Conservation (phyloP, 352 stramenopile species). For the Stephanocyclus meneghinianus region DNA sequence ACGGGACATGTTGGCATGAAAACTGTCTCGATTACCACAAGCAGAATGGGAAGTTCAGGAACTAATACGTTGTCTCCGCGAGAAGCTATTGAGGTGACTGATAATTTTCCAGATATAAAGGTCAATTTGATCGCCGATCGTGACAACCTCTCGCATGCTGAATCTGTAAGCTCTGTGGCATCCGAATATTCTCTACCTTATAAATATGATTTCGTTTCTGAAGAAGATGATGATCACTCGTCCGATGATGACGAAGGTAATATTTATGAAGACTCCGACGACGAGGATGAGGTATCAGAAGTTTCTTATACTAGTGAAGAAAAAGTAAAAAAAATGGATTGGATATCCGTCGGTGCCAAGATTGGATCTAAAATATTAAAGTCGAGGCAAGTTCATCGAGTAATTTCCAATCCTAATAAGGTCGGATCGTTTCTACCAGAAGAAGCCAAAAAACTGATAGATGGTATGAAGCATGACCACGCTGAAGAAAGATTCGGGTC, state of each 20-base stretch:
- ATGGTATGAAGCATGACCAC: conserved; percentile 26
- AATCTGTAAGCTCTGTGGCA: not conserved
- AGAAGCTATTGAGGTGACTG: conserved; percentile 37
- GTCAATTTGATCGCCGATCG: not conserved
- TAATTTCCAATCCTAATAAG: conserved; percentile 58
- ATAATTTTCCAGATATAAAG: conserved; percentile 33
- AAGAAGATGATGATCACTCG: conserved; percentile 9
- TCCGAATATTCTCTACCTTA: conserved; percentile 4
- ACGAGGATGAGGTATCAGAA: conserved; percentile 24
- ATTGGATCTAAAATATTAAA: conserved; percentile 77
- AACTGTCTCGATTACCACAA: conserved; percentile 17
- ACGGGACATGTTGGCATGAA: conserved; percentile 7
- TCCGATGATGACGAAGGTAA: conserved; percentile 8
- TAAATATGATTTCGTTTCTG: conserved; percentile 11
- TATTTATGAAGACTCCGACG: not conserved
- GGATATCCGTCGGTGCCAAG: conserved; percentile 74
- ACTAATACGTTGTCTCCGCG: conserved; percentile 10
- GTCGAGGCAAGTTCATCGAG: conserved; percentile 62
- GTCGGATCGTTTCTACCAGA: conserved; percentile 55
- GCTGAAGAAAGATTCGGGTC: conserved; percentile 21
- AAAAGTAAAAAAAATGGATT: conserved; percentile 56
- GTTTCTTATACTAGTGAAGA: conserved; percentile 32
- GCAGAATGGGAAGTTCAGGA: not conserved
- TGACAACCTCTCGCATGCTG: not conserved
- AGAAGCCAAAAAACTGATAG: conserved; percentile 44